These are phyloP conservation scores for Ganoderma leucocontextum DNA, from an alignment of 1,284 basidiomycete genomes.

Conservation along the genomic window DNA sequence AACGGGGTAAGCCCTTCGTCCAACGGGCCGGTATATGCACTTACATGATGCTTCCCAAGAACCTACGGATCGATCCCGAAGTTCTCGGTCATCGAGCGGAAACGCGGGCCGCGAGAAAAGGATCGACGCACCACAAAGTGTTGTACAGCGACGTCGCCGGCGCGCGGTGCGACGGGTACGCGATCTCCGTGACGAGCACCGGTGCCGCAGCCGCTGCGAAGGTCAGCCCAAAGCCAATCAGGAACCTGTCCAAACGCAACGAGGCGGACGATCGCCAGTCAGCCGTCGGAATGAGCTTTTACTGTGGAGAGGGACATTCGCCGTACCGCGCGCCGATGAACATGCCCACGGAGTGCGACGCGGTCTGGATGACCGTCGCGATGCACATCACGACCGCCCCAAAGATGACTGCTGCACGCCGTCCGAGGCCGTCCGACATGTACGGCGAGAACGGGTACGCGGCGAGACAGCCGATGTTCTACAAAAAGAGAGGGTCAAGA, in stretches of 20 bases:
- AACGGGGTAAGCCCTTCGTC: neutral
- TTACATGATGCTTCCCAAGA: constrained; percentile 53
- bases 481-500: neutral
- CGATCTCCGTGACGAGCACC: constrained; percentile 62
- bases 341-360: constrained; percentile 79
- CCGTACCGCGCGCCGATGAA: constrained; percentile 79
- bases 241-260: constrained; percentile 42
- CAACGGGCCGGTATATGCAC: constrained; percentile 25
- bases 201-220: constrained; percentile 62
- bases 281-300: neutral
- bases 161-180: constrained; percentile 61
- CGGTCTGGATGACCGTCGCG: constrained; percentile 74
- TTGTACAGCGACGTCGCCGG: constrained; percentile 63
- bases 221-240: constrained; percentile 64
- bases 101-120: constrained; percentile 6
- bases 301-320: neutral
- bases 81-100: constrained; percentile 1
- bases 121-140: constrained; percentile 55
- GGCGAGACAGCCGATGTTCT: constrained; percentile 73
- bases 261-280: neutral
- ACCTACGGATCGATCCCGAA: constrained; percentile 34
- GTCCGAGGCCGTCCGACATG: constrained; percentile 71
- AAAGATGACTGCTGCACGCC: constrained; percentile 65
- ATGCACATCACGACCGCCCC: constrained; percentile 70
- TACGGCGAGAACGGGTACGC: constrained; percentile 76